Base-by-base conservation (phyloP, 805 yeast species). In the Nakazawaea ishiwadae region DNA sequence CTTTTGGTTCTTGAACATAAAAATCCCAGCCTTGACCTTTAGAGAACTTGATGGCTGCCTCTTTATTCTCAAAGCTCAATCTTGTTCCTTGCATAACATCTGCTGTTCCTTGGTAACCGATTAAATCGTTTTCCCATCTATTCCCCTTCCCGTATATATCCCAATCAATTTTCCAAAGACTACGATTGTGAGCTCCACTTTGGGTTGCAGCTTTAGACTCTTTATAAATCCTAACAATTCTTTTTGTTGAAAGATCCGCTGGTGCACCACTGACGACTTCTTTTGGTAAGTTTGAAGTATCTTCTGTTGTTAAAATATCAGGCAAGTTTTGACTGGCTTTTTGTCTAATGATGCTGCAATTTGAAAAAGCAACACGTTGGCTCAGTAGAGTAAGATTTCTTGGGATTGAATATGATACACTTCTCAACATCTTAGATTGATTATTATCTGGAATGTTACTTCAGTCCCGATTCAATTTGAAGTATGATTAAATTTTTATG, bases 91-190 rank as follows among this genome's bases (percentile, higher is more conserved):
- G 84, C 84, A 87, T 81, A 63, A 79, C 81, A 60, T 86, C 96
- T 28, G 84, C 77, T 34, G 84, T 70, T 35, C 85, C 75, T 54
- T 84, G 90, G 69, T 84, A 86, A 19, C 96, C 96, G 62, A 86
- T 86, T 58, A 86, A 69, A 59, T 84, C 91, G 62, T 86, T 86
- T 58, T 86, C 96, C 95, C 95, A 86, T 58, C 93, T 69, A 68
- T 86, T 79, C 17, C 84, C 86, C 54, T 81, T 77, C 34, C 79
- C 79, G 43, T 81, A 65, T 31, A 85, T 75, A 56, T 87, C 95
- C 91, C 93, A 86, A 62, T 86, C 95, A 43, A 86, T 56, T 54
- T 77, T 79, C 96, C 96, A 86, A 50, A 55, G 59, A 42, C 64
- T 59, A 15, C 75, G 70, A 53, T 75, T 72, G 52, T 68, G 65